Conservation (phyloP, 2,329 filamentous ascomycete species). For the Pestalotiopsis sp. region DNA sequence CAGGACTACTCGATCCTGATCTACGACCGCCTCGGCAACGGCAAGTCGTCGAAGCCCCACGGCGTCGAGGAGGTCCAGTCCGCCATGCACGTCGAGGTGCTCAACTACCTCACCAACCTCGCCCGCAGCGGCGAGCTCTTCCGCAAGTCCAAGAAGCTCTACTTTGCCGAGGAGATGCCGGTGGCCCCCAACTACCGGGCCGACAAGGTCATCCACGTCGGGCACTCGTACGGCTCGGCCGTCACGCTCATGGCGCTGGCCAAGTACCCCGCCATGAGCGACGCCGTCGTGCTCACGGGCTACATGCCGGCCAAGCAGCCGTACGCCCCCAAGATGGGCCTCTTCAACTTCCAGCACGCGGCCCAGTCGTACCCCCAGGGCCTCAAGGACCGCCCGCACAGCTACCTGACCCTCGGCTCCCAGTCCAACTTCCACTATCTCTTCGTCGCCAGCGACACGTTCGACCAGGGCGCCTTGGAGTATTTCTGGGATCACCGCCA, state of each 20-base stretch:
- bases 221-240: background rate
- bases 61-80: slow-evolving; percentile 41
- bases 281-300: background rate
- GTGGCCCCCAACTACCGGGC: background rate
- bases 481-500: background rate
- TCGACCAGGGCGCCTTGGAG: background rate
- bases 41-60: slow-evolving; percentile 37
- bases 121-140: slow-evolving; percentile 36
- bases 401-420: background rate
- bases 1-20: slow-evolving; percentile 41
- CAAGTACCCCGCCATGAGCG: background rate
- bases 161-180: background rate
- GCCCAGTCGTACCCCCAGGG: background rate
- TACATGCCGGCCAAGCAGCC: background rate
- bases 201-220: background rate
- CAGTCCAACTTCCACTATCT: background rate
- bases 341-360: background rate
- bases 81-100: slow-evolving; percentile 39
- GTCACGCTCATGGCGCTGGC: background rate
- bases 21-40: slow-evolving; percentile 41
- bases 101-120: slow-evolving; percentile 37
- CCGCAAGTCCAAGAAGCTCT: background rate
- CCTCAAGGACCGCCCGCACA: background rate
- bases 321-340: background rate
- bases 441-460: background rate